Evolutionary conservation across 148 eudicot genomes (phyloP).

Genomic region (Heliamphora exappendiculata): DNA sequence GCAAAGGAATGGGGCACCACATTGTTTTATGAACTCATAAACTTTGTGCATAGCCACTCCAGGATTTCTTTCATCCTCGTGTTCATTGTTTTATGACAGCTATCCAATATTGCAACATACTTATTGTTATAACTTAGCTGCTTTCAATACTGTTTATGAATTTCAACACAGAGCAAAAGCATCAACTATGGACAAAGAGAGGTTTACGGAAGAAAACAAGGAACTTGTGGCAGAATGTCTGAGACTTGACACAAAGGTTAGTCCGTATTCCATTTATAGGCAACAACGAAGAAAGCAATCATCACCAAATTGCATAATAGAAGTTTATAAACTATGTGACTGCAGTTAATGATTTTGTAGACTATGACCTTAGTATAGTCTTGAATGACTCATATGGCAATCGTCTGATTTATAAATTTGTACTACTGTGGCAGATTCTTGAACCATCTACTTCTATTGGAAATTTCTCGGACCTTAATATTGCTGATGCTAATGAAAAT

Average conservation of each 20-base stretch:
- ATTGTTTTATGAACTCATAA: too few species aligned
- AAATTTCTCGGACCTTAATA: neutral
- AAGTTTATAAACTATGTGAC: neutral
- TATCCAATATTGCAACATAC: neutral
- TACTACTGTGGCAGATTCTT: neutral
- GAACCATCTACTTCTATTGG: neutral
- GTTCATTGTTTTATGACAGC: neutral
- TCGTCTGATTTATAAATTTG: neutral
- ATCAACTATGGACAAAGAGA: neutral
- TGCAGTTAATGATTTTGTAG: neutral
- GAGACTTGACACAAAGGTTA: neutral
- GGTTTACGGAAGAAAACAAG: neutral
- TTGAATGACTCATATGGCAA: neutral
- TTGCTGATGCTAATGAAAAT: neutral
- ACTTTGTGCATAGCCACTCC: neutral
- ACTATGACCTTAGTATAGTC: neutral
- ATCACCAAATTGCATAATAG: neutral
- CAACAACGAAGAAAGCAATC: neutral
- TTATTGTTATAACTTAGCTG: neutral
- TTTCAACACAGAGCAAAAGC: neutral
- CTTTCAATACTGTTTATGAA: neutral
- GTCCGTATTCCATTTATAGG: neutral
- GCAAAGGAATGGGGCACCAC: neutral
- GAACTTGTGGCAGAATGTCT: neutral
- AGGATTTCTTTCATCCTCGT: neutral